Evolutionary conservation across 108 stramenopile species (phyloP), one percentile per base, ranked within the genome.

Genomic region (Mayamaea pseudoterrestris): DNA sequence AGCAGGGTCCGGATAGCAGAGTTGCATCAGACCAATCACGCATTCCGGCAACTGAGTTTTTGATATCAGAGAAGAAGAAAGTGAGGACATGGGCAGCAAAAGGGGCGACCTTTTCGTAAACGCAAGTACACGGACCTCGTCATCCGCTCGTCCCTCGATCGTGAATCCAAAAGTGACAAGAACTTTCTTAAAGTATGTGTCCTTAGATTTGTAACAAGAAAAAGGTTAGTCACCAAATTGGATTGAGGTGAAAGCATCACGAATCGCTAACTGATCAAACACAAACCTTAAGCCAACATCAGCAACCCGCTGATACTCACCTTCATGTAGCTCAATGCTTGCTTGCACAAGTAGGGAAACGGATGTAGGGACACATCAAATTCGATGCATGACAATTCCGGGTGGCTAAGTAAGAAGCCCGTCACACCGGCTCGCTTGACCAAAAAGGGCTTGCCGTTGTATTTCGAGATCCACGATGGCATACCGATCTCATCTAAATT

Each of bases 31-130:
- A 0, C 87, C 87, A 58, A 90, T 84, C 40, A 90, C 31, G 20
- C 83, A 80, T 50, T 89, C 86, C 2, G 84, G 84, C 17, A 87
- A 47, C 46, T 87, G 74, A n/a, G n/a, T n/a, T n/a, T n/a, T n/a
- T n/a, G n/a, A n/a, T n/a, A n/a, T n/a, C n/a, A n/a, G n/a, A n/a
- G n/a, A n/a, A n/a, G n/a, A n/a, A n/a, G 37, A 6, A 20, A 20
- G 3, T 14, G 8, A 39, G 20, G 18, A 3, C 8, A 20, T 39
- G 37, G 20, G 37, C 8, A 39, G 5, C 8, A 8, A 6, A 39
- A 14, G 20, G 8, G 16, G 8, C 20, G 8, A 39, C 16, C 37
- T 3, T 18, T 3, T 8, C 37, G 20, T 5, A 39, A 39, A 34
- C 8, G 9, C 32, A 34, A 34, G 8, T 8, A 20, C 5, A 39